Conservation (phyloP, 495 filamentous ascomycete species). For the Annulohypoxylon bovei region DNA sequence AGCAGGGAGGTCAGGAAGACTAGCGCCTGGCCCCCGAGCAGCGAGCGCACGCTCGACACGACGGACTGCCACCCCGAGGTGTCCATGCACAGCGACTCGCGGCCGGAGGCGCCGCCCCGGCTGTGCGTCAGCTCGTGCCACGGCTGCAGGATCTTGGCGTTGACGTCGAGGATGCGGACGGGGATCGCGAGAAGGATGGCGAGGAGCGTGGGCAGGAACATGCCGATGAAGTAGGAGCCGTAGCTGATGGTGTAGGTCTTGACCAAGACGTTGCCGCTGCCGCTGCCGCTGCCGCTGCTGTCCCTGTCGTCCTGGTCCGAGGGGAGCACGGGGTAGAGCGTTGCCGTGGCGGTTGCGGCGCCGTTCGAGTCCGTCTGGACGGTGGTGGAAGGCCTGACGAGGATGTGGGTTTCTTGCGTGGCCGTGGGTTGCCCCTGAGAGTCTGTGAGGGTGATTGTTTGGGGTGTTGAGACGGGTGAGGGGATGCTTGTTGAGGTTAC, state of each 20-base stretch:
- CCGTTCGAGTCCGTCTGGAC: constrained; percentile 42
- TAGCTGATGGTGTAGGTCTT: constrained; percentile 39
- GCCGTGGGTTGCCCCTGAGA: constrained; percentile 38
- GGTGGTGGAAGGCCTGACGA: constrained; percentile 33
- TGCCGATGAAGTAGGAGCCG: constrained; percentile 49
- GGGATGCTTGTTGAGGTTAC: constrained; percentile 46
- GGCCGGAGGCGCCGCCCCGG: constrained; percentile 39
- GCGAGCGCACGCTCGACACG: constrained; percentile 34
- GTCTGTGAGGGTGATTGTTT: constrained; percentile 40
- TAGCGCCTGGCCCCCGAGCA: constrained; percentile 43
- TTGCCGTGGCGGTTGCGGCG: constrained; percentile 44
- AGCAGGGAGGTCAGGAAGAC: constrained; percentile 44
- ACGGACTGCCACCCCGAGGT: constrained; percentile 43
- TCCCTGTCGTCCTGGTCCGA: background rate
- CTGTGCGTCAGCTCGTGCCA: constrained; percentile 49
- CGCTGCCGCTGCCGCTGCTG: background rate
- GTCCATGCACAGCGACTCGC: constrained; percentile 46
- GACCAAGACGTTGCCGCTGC: constrained; percentile 13
- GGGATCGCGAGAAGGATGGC: constrained; percentile 47
- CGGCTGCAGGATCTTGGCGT: constrained; percentile 50
- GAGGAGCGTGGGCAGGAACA: constrained; percentile 49
- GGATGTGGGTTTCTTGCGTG: constrained; percentile 41
- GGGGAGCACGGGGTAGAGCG: constrained; percentile 41
- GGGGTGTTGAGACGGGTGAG: constrained; percentile 38
- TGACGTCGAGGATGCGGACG: constrained; percentile 49